phyloP scores from a whole-genome alignment of 2,329 filamentous ascomycete species.

The Aspergillus sp. region DNA sequence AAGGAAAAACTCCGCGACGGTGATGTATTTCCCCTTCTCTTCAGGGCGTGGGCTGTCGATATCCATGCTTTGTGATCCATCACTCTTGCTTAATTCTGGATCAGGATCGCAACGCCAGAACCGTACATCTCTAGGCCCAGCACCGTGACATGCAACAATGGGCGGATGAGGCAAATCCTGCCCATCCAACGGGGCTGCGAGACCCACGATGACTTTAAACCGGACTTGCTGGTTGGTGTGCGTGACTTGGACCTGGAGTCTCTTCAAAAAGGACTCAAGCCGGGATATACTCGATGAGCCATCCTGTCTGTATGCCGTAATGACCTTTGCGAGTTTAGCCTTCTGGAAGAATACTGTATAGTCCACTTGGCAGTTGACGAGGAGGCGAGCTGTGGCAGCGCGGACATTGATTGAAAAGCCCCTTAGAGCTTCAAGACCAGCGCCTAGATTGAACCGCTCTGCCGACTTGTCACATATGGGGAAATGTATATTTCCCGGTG shows the following conservation, averaged over 20 bases:
- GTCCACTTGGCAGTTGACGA: constrained; percentile 64
- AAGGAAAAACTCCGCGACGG: constrained; percentile 53
- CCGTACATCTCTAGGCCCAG: constrained; percentile 52
- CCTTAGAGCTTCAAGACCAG: constrained; percentile 56
- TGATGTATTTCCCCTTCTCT: constrained; percentile 46
- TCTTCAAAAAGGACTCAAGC: constrained; percentile 38
- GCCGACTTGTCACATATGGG: constrained; percentile 33
- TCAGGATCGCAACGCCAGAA: constrained; percentile 50
- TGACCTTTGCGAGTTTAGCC: constrained; percentile 40
- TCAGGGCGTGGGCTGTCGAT: constrained; percentile 7
- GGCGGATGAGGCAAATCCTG: constrained; percentile 34
- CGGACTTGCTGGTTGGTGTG: constrained; percentile 40
- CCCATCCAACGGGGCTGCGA: constrained; percentile 45
- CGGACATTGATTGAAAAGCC: constrained; percentile 64
- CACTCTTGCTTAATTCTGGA: neutral
- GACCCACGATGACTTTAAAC: constrained; percentile 47
- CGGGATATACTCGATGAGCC: constrained; percentile 20
- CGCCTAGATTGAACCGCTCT: constrained; percentile 44
- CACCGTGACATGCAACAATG: constrained; percentile 37
- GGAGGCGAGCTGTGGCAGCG: constrained; percentile 55
- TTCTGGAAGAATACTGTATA: constrained; percentile 58
- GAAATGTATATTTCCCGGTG: constrained; percentile 56
- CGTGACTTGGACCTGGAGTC: constrained; percentile 40
- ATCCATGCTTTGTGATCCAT: neutral
- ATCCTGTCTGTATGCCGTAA: constrained; percentile 31